A percentile compares a stretch with the other conserved stretches of the same genome.
Evolutionary conservation across 768 basidiomycete species (phyloP).

Genomic region (Termitomyces sp.): DNA sequence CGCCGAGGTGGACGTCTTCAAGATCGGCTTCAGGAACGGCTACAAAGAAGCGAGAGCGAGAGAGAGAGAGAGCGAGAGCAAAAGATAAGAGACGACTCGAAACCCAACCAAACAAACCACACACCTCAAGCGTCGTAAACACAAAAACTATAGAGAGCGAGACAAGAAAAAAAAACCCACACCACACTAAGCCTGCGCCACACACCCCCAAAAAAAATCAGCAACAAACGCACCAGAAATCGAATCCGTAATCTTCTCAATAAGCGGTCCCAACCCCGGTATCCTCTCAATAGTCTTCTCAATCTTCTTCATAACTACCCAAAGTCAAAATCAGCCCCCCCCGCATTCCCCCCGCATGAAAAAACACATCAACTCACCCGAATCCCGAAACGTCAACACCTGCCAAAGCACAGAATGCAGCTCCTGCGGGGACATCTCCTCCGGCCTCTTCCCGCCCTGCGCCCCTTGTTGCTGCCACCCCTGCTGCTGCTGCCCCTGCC

Average conservation of each 20-base stretch:
- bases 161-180: too few relatives aligned
- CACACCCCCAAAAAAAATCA: too few relatives aligned
- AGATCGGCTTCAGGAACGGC: conserved; percentile 77
- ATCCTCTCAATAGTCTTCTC: conserved; percentile 73
- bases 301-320: conserved; percentile 70
- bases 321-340: background rate
- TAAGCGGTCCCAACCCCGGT: conserved; percentile 66
- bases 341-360: background rate
- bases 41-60: conserved; percentile 17
- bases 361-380: conserved; percentile 33
- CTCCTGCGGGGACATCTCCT: conserved; percentile 87
- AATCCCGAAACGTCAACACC: conserved; percentile 81
- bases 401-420: conserved; percentile 81
- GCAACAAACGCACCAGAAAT: conserved; percentile 52
- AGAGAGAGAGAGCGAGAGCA: background rate
- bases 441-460: conserved; percentile 59
- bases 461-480: too few relatives aligned
- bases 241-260: conserved; percentile 76
- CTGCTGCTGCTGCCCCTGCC: too few relatives aligned
- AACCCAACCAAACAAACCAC: too few relatives aligned
- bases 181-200: background rate
- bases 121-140: conserved; percentile 81
- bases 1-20: conserved; percentile 63
- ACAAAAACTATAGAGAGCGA: conserved; percentile 83
- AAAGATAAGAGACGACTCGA: too few relatives aligned